Conservation (phyloP, 257 asterid species). For the Nicotiana tomentosiformis region DNA sequence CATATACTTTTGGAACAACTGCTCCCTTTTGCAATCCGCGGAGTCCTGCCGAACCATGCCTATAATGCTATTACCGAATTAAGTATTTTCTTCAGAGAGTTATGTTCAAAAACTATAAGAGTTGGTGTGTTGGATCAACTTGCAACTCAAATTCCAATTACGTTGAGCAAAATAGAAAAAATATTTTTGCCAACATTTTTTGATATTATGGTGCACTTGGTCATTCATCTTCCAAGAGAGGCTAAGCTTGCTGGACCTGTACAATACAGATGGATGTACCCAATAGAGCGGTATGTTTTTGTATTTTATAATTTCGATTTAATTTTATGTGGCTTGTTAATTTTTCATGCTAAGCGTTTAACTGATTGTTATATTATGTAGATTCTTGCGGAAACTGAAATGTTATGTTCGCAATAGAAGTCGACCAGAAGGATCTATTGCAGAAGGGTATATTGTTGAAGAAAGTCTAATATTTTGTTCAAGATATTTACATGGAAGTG, state of each 20-base stretch:
- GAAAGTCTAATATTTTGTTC: no score
- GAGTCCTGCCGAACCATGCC: not conserved
- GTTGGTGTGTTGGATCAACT: not conserved
- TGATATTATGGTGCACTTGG: not conserved
- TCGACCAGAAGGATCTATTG: no score
- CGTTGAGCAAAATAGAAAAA: not conserved
- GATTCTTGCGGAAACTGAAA: no score
- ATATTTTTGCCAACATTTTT: not conserved
- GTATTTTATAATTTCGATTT: not conserved
- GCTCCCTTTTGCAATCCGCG: not conserved
- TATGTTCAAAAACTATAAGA: not conserved
- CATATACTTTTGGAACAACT: not conserved
- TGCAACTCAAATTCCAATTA: not conserved
- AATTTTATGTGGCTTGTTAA: no score
- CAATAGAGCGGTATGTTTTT: not conserved
- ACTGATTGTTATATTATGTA: no score
- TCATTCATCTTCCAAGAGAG: not conserved
- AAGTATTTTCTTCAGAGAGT: not conserved
- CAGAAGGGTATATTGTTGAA: no score
- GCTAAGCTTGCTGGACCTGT: not conserved
- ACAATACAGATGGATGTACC: not conserved
- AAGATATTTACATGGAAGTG: no score
- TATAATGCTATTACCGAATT: not conserved
- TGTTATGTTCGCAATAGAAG: no score
- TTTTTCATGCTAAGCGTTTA: no score